Evolutionary conservation across 345 rosid species (phyloP), one percentile per base, ranked within the genome.

Genomic region (Chamaenerion angustifolium): DNA sequence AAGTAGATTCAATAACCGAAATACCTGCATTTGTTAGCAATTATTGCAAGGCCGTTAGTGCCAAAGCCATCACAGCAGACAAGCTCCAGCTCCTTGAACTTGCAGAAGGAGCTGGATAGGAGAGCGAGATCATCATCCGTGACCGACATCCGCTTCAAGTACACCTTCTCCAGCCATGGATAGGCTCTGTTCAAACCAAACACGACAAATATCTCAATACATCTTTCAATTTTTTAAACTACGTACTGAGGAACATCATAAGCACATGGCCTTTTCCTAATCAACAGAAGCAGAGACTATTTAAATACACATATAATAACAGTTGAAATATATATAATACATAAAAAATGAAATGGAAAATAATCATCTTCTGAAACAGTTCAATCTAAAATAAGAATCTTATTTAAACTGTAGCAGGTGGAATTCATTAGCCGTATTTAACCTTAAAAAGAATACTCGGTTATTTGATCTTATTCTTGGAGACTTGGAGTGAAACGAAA

Each of bases 11-110:
- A 18, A 23, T 18, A 23, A 7, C 15, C 6, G 35, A 53, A 27
- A 42, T 55, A 88, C 95, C 88, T 85, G 93, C 95, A 88, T 64
- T 67, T 70, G 67, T 68, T 69, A 35, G 88, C 88, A 50, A 88
- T 69, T 42, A 70, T 10, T 45, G 88, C 78, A 6, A 88, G 79
- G 25, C 97, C 89, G 52, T 74, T 72, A 23, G 97, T 88, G 8
- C 95, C 87, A 55, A 88, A 88, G n/a, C 95, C 97, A 43, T 88
- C 93, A 52, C 97, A 88, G 63, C 93, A 81, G 43, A 85, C 69
- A 37, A 88, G 83, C 18, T 59, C 62, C n/a, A 88, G 86, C 60
- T 79, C 93, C 54, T 72, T 82, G 51, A 88, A 88, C 14, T 67
- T 78, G 43, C 46, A 62, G 58, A 88, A 83, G 16, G 82, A 77